Conservation (phyloP, 495 filamentous ascomycete genomes). For the Lophiostoma macrostomum region DNA sequence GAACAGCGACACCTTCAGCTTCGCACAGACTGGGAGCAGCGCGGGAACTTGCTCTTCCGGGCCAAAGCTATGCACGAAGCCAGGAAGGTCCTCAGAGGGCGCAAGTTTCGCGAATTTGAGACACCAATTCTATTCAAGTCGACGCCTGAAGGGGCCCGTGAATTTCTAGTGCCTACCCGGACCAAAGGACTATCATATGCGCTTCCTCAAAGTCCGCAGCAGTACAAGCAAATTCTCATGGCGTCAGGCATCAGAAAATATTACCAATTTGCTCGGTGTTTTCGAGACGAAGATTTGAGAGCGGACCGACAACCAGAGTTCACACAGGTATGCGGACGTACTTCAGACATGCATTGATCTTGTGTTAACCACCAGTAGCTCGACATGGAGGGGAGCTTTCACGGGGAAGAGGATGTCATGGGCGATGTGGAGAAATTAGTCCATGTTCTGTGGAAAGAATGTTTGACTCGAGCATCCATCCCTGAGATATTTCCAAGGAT, state of each 20-base stretch:
- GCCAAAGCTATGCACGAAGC: conserved; percentile 50
- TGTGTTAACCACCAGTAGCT: conserved; percentile 50
- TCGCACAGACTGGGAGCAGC: conserved; percentile 62
- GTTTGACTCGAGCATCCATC: conserved; percentile 28
- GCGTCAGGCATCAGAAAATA: conserved; percentile 77
- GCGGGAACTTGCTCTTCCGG: conserved; percentile 60
- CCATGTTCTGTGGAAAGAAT: conserved; percentile 52
- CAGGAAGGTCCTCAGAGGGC: conserved; percentile 50
- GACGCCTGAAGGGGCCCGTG: conserved; percentile 90
- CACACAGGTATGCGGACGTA: conserved; percentile 72
- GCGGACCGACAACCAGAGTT: conserved; percentile 97
- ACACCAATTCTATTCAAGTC: conserved; percentile 96
- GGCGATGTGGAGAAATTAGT: conserved; percentile 62
- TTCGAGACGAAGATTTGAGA: conserved; percentile 90
- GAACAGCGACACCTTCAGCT: conserved; percentile 82
- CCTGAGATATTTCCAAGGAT: conserved; percentile 56
- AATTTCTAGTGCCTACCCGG: conserved; percentile 92
- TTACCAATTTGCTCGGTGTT: conserved; percentile 91
- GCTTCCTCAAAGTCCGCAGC: conserved; percentile 91
- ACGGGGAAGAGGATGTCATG: conserved; percentile 72
- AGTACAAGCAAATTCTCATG: conserved; percentile 99
- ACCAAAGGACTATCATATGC: conserved; percentile 76
- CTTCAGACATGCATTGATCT: background rate
- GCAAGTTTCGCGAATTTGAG: conserved; percentile 72
- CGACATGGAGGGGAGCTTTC: conserved; percentile 90